These are phyloP conservation scores for Solanum appendiculatum DNA, from an alignment of 257 asterid genomes.

Conservation along the genomic window DNA sequence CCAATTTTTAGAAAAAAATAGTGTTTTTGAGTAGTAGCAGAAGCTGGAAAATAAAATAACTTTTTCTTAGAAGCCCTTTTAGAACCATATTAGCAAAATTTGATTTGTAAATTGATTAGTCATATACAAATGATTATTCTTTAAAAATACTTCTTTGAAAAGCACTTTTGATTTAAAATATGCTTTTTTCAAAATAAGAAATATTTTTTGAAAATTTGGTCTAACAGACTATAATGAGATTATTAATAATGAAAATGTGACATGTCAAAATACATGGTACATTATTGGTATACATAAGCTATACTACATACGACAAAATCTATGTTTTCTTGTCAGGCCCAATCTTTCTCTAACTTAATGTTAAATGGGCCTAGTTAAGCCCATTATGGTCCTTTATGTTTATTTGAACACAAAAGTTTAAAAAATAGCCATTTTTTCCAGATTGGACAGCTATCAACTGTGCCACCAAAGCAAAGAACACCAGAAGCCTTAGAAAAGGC, in stretches of 20 bases:
- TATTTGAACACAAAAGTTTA: background rate
- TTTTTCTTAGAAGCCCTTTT: too few relatives aligned
- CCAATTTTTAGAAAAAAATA: too few relatives aligned
- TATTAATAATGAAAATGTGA: background rate
- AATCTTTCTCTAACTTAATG: background rate
- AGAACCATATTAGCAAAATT: too few relatives aligned
- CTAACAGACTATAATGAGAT: background rate
- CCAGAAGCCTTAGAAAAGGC: constrained; percentile 57
- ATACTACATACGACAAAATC: background rate
- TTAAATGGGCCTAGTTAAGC: background rate
- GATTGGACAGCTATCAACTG: constrained; percentile 77
- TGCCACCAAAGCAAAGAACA: constrained; percentile 84
- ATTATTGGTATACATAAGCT: background rate
- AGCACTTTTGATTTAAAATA: too few relatives aligned
- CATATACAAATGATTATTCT: too few relatives aligned
- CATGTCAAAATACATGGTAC: background rate
- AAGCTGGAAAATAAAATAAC: too few relatives aligned
- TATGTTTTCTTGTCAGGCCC: background rate
- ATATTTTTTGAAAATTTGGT: background rate
- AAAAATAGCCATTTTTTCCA: background rate
- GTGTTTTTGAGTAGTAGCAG: too few relatives aligned
- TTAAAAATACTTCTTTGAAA: too few relatives aligned
- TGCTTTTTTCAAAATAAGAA: background rate
- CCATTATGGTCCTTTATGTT: background rate
- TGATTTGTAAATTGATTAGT: too few relatives aligned